These are phyloP conservation scores for Brassica napus DNA, from an alignment of 345 rosid species.

Conservation along the genomic window Da-Ae NC_063444.1:43564501-43565000, in stretches of 20 bases:
- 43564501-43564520: conserved; percentile 13
- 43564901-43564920: conserved; percentile 8
- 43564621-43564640: too few relatives aligned
- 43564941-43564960: not conserved
- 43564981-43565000: conserved; percentile 98
- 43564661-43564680: too few relatives aligned
- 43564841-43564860: conserved; percentile 93
- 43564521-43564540: not conserved
- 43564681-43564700: conserved; percentile 59
- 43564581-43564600: not conserved
- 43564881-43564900: conserved; percentile 3
- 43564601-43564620: conserved; percentile 6
- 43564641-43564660: too few relatives aligned
- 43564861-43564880: conserved; percentile 83
- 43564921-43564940: not conserved
- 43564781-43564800: conserved; percentile 97
- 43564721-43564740: not conserved
- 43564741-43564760: not conserved
- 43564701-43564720: conserved; percentile 22
- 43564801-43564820: conserved; percentile 79
- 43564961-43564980: conserved; percentile 55
- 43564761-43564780: conserved; percentile 76
- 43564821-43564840: conserved; percentile 95
- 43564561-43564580: conserved; percentile 3
- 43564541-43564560: not conserved